Percentiles rank a stretch among this genome's conserved stretches.
Conservation (phyloP, 768 basidiomycete genomes). For the Kondoa subrosea region DNA sequence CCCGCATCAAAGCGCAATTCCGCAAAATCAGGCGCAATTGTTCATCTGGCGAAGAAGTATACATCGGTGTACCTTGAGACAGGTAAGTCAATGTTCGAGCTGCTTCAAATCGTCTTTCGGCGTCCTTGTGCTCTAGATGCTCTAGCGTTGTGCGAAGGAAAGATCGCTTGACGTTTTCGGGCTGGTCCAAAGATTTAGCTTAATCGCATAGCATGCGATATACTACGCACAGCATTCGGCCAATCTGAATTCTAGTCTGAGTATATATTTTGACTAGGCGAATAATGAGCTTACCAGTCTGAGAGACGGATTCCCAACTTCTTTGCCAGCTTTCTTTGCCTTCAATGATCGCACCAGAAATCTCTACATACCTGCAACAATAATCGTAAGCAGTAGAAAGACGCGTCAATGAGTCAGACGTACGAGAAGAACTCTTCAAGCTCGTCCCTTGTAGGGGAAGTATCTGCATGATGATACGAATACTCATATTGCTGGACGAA, state of each 20-base stretch:
- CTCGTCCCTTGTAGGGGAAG: constrained; percentile 48
- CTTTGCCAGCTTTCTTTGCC: constrained; percentile 16
- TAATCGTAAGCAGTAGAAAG: constrained; percentile 9
- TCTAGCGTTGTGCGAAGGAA: constrained; percentile 69
- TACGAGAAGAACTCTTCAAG: constrained; percentile 97
- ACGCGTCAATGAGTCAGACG: constrained; percentile 56
- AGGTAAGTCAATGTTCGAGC: constrained; percentile 77
- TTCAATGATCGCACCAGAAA: constrained; percentile 17
- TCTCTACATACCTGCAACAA: constrained; percentile 21
- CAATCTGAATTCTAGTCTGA: constrained; percentile 43
- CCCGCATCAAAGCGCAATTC: constrained; percentile 70
- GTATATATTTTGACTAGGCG: not conserved
- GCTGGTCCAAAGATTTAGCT: not conserved
- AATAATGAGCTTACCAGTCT: not conserved
- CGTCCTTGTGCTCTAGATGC: constrained; percentile 68
- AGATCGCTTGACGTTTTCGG: constrained; percentile 40
- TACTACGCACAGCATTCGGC: constrained; percentile 42
- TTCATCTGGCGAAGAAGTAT: constrained; percentile 78
- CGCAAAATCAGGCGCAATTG: constrained; percentile 92
- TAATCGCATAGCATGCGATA: not conserved
- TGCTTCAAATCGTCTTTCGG: constrained; percentile 67
- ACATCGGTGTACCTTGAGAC: constrained; percentile 87
- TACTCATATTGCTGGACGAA: constrained; percentile 11
- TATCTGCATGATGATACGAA: constrained; percentile 18
- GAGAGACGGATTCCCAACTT: constrained; percentile 5